These are phyloP conservation scores for Metschnikowia anglica DNA, from an alignment of 805 yeast species.

Conservation along the genomic window DNA sequence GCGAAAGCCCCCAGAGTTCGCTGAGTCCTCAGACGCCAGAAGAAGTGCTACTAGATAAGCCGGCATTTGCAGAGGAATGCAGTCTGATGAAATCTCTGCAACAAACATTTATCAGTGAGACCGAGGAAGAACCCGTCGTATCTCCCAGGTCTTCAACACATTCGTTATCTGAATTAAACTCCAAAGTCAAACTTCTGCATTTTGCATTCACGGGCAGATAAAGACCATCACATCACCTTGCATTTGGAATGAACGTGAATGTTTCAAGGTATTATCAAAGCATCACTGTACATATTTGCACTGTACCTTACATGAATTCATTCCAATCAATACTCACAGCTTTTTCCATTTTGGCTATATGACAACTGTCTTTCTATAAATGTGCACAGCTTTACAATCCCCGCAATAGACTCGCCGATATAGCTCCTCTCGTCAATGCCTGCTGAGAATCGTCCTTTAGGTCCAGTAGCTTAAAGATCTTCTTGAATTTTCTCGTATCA, in stretches of 20 bases:
- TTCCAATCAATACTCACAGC: background rate
- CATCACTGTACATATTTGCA: background rate
- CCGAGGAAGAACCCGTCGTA: constrained; percentile 11
- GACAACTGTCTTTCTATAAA: background rate
- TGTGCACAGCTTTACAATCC: constrained; percentile 10
- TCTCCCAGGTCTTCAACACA: constrained; percentile 1
- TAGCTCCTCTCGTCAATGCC: constrained; percentile 17
- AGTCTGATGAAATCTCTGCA: constrained; percentile 18
- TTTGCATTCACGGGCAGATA: constrained; percentile 19
- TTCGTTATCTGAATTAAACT: background rate
- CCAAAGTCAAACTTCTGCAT: constrained; percentile 14
- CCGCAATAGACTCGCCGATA: constrained; percentile 18
- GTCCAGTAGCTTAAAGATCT: constrained; percentile 38
- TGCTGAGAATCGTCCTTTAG: constrained; percentile 10
- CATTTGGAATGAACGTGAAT: too few relatives aligned
- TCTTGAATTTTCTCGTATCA: constrained; percentile 33
- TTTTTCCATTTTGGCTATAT: background rate
- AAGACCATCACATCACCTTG: background rate
- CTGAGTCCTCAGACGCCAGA: constrained; percentile 12
- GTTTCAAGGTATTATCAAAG: too few relatives aligned
- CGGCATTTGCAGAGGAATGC: background rate
- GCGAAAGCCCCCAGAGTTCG: constrained; percentile 11
- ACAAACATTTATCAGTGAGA: constrained; percentile 17
- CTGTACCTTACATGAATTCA: background rate
- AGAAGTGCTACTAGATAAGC: background rate